Percentiles rank a stretch among this genome's conserved stretches.
Conservation (phyloP, 306 rosid genomes). For the Betula pendula region DNA sequence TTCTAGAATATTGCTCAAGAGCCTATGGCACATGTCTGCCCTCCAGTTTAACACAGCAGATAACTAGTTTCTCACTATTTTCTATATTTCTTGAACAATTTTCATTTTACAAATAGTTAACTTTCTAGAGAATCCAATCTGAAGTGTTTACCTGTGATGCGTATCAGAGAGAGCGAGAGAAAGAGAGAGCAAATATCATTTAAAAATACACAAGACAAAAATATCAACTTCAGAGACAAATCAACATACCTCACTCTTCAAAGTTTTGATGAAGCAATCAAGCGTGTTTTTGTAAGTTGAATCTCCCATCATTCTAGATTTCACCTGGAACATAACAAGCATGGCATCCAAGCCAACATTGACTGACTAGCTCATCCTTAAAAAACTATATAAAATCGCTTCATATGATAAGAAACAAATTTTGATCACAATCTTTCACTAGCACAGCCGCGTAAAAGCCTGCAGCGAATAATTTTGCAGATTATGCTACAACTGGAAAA, state of each 20-base stretch:
- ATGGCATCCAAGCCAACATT: slow-evolving; percentile 34
- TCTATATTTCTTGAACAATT: neutral
- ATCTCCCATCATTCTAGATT: slow-evolving; percentile 99
- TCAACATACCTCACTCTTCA: slow-evolving; percentile 70
- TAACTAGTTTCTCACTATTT: neutral
- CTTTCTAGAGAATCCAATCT: neutral
- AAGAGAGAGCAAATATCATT: neutral
- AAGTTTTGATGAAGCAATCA: slow-evolving; percentile 89
- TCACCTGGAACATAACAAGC: slow-evolving; percentile 62
- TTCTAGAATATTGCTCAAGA: slow-evolving; percentile 2
- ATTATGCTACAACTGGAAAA: slow-evolving; percentile 16
- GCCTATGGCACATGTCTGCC: neutral
- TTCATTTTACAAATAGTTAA: neutral
- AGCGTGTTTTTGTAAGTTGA: slow-evolving; percentile 79
- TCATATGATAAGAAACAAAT: slow-evolving; percentile 17
- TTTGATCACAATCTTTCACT: slow-evolving; percentile 35
- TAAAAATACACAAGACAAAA: neutral
- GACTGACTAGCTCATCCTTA: slow-evolving; percentile 31
- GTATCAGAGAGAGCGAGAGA: neutral
- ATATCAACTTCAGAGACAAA: neutral
- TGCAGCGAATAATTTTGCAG: slow-evolving; percentile 9
- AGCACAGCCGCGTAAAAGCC: slow-evolving; percentile 31
- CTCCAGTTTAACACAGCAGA: slow-evolving; percentile 3
- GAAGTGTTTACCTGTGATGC: neutral
- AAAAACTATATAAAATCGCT: slow-evolving; percentile 31